A percentile compares a stretch with the other conserved stretches of the same genome.
Conservation (phyloP, 495 filamentous ascomycete genomes). For the Xylaria bambusicola region DNA sequence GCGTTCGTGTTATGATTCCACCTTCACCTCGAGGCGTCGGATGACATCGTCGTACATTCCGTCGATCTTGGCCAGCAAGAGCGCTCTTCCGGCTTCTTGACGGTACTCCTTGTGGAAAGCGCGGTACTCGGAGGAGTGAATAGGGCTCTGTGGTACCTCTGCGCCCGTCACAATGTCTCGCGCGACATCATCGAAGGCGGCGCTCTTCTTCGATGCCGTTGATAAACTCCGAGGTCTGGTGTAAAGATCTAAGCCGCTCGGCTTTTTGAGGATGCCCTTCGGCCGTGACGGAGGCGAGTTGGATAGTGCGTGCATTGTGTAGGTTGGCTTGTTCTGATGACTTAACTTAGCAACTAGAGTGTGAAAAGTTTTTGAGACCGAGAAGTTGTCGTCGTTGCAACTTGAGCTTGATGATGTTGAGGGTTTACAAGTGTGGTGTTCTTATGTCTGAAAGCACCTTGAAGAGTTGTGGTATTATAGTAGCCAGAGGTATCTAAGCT, state of each 20-base stretch:
- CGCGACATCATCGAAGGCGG: slow-evolving; percentile 21
- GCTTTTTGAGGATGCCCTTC: slow-evolving; percentile 23
- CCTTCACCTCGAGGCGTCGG: slow-evolving; percentile 19
- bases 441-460: neutral
- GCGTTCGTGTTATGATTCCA: slow-evolving; percentile 11
- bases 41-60: slow-evolving; percentile 22
- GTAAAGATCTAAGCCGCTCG: slow-evolving; percentile 16
- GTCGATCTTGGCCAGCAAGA: slow-evolving; percentile 20
- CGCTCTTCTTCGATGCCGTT: slow-evolving; percentile 19
- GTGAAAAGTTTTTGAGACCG: neutral
- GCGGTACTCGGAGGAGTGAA: slow-evolving; percentile 21
- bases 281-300: slow-evolving; percentile 11
- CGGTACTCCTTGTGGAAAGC: slow-evolving; percentile 22
- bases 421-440: neutral
- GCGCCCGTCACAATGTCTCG: slow-evolving; percentile 20
- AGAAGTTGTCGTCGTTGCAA: neutral
- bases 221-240: slow-evolving; percentile 19
- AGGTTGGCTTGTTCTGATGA: neutral
- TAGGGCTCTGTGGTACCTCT: slow-evolving; percentile 21
- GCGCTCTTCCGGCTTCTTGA: slow-evolving; percentile 20
- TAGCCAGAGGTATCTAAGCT: neutral
- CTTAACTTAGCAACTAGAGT: neutral
- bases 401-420: neutral
- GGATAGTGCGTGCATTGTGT: slow-evolving; percentile 19
- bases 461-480: slow-evolving; percentile 2